These are phyloP conservation scores for Yamagishiella unicocca DNA, from an alignment of 139 green algal genomes.

Conservation along the genomic window DNA sequence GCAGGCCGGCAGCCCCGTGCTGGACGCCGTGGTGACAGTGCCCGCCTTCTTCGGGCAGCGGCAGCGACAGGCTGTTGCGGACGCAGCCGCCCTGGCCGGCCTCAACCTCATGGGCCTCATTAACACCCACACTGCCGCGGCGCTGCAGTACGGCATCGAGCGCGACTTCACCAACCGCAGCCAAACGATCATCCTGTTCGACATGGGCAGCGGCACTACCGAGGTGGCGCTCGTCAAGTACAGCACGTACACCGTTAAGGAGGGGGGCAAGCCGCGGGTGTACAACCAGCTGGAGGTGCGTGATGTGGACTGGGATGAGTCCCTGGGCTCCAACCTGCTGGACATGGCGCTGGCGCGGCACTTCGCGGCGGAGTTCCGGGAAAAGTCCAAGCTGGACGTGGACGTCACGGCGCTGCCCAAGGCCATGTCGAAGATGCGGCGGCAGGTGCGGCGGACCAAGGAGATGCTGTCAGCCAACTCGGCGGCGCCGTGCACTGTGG, in stretches of 20 bases:
- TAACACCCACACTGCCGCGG: slow-evolving; percentile 90
- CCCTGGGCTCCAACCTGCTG: slow-evolving; percentile 85
- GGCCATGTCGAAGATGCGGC: slow-evolving; percentile 92
- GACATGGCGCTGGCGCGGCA: slow-evolving; percentile 91
- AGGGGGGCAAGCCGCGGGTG: slow-evolving; percentile 73
- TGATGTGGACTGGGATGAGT: slow-evolving; percentile 90
- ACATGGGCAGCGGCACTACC: slow-evolving; percentile 88
- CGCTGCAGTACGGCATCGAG: slow-evolving; percentile 98
- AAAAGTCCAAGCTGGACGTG: slow-evolving; percentile 66
- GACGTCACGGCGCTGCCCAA: slow-evolving; percentile 75
- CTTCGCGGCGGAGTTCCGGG: slow-evolving; percentile 90
- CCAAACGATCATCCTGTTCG: slow-evolving; percentile 92
- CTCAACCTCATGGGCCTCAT: slow-evolving; percentile 93
- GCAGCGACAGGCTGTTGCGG: slow-evolving; percentile 87
- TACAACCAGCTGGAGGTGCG: slow-evolving; percentile 91
- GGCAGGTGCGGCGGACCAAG: slow-evolving; percentile 90
- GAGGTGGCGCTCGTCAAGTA: slow-evolving; percentile 90
- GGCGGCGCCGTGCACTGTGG: slow-evolving; percentile 89
- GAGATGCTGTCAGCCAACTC: slow-evolving; percentile 97
- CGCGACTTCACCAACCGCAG: slow-evolving; percentile 89
- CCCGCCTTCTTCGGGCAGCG: slow-evolving; percentile 89
- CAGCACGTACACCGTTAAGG: slow-evolving; percentile 83
- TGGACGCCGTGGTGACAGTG: slow-evolving; percentile 90
- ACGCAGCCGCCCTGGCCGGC: slow-evolving; percentile 84
- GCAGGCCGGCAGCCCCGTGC: slow-evolving; percentile 73